Percentiles rank a stretch among this genome's conserved stretches.
Conservation (phyloP, 441 rosid species). For the Mallotus japonicus region DNA sequence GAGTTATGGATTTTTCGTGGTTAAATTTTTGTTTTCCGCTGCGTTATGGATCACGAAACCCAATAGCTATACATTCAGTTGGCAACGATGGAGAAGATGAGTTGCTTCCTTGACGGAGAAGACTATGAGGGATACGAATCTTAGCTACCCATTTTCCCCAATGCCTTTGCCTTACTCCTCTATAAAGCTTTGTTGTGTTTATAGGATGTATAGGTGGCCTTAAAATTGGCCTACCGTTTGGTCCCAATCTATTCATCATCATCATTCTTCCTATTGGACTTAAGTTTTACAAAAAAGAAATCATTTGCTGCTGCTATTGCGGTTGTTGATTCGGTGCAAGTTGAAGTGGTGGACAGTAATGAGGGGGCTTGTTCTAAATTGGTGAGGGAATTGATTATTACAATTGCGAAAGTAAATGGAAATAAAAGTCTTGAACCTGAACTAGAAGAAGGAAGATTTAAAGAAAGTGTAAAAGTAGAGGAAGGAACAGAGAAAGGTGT, state of each 20-base stretch:
- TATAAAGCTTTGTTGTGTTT: slow-evolving; percentile 69
- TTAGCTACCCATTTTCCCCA: slow-evolving; percentile 99
- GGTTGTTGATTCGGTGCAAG: slow-evolving; percentile 44
- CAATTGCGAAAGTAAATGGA: slow-evolving; percentile 54
- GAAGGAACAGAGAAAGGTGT: slow-evolving; percentile 26
- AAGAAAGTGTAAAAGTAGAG: slow-evolving; percentile 24
- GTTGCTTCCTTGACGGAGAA: too few species aligned
- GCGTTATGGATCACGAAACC: too few species aligned
- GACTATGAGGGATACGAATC: slow-evolving; percentile 89
- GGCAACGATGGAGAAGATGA: too few species aligned
- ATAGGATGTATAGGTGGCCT: slow-evolving; percentile 63
- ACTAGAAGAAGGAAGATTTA: slow-evolving; percentile 26
- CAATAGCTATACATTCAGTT: too few species aligned
- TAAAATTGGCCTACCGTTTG: slow-evolving; percentile 47
- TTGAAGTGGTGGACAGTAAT: slow-evolving; percentile 31
- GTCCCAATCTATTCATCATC: slow-evolving; percentile 71
- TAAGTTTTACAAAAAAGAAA: slow-evolving; percentile 50
- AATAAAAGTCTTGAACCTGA: slow-evolving; percentile 44
- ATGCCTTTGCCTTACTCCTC: slow-evolving; percentile 93
- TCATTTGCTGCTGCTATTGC: slow-evolving; percentile 57
- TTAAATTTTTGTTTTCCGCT: too few species aligned
- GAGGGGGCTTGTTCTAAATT: slow-evolving; percentile 33
- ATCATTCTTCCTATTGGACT: slow-evolving; percentile 69
- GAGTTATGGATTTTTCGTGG: too few species aligned
- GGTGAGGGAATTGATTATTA: slow-evolving; percentile 37